Percentiles rank a stretch among this genome's conserved stretches.
Evolutionary conservation across 352 stramenopile genomes (phyloP).

Genomic region (Phytopythium litorale): DNA sequence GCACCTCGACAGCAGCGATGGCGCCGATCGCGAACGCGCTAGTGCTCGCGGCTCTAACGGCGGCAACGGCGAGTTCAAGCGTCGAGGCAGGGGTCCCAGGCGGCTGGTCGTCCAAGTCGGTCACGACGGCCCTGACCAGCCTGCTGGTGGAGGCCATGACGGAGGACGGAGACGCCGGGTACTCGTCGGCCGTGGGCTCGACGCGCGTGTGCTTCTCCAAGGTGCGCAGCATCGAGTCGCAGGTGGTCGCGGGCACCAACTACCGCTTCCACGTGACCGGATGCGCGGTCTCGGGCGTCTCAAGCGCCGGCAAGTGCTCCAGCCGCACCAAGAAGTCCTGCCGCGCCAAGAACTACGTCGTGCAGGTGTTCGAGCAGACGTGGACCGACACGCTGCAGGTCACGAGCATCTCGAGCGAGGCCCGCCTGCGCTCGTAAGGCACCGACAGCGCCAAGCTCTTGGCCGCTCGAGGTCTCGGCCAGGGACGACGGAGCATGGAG

Average conservation of each 20-base stretch:
- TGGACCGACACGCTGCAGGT: conserved; percentile 42
- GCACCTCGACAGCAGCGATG: neutral
- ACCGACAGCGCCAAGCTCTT: neutral
- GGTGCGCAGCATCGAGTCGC: conserved; percentile 38
- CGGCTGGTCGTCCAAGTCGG: conserved; percentile 3
- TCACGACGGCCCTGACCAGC: conserved; percentile 9
- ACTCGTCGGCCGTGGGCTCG: conserved; percentile 19
- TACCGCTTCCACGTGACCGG: conserved; percentile 65
- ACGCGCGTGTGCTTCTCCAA: conserved; percentile 40
- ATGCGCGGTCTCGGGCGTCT: conserved; percentile 27
- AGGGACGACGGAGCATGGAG: neutral
- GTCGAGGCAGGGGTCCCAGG: neutral
- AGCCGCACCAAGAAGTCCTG: conserved; percentile 20
- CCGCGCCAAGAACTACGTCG: conserved; percentile 28
- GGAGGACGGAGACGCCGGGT: conserved; percentile 12
- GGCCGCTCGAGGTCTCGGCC: neutral
- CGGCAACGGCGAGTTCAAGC: neutral
- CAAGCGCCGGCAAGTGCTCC: conserved; percentile 37
- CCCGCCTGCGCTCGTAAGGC: neutral
- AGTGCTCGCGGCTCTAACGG: neutral
- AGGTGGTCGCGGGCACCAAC: conserved; percentile 75
- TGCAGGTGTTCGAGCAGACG: conserved; percentile 54
- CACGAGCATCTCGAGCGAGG: conserved; percentile 13
- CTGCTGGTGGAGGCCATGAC: conserved; percentile 11
- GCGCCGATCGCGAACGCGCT: neutral